These are phyloP conservation scores for Candida dajiaensis DNA, from an alignment of 805 yeast genomes.

Conservation along the genomic window DNA sequence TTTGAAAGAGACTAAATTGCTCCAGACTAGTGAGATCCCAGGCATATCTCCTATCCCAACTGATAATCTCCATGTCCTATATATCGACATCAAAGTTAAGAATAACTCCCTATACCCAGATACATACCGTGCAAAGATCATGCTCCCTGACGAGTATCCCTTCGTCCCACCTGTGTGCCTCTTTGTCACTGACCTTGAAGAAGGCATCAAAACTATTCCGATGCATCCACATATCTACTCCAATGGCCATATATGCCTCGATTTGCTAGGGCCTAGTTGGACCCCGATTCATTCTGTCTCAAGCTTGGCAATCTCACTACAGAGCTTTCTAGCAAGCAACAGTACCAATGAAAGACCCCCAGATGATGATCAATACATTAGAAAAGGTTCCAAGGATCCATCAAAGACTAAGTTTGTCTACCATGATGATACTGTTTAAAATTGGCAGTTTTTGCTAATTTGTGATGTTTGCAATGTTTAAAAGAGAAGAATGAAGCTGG, in stretches of 20 bases:
- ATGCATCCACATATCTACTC: slow-evolving; percentile 76
- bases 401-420: slow-evolving; percentile 41
- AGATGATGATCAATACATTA: slow-evolving; percentile 46
- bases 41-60: slow-evolving; percentile 27
- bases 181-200: slow-evolving; percentile 30
- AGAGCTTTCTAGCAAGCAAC: slow-evolving; percentile 57
- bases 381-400: slow-evolving; percentile 54
- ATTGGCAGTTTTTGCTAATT: not conserved
- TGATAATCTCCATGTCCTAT: slow-evolving; percentile 28
- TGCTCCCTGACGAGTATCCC: slow-evolving; percentile 44
- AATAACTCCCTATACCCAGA: slow-evolving; percentile 33
- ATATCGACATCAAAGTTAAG: slow-evolving; percentile 32
- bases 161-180: slow-evolving; percentile 53
- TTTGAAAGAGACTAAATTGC: slow-evolving; percentile 19
- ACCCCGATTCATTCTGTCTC: slow-evolving; percentile 29
- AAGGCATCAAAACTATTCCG: slow-evolving; percentile 41
- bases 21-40: slow-evolving; percentile 12
- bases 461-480: not conserved
- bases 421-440: slow-evolving; percentile 47
- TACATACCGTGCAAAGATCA: slow-evolving; percentile 37
- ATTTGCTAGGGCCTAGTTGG: slow-evolving; percentile 45
- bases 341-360: slow-evolving; percentile 44
- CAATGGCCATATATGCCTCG: slow-evolving; percentile 74
- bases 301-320: slow-evolving; percentile 49
- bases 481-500: too few species aligned